Base-by-base conservation (phyloP, 257 asterid genomes). In the Nicotiana undulata region DNA sequence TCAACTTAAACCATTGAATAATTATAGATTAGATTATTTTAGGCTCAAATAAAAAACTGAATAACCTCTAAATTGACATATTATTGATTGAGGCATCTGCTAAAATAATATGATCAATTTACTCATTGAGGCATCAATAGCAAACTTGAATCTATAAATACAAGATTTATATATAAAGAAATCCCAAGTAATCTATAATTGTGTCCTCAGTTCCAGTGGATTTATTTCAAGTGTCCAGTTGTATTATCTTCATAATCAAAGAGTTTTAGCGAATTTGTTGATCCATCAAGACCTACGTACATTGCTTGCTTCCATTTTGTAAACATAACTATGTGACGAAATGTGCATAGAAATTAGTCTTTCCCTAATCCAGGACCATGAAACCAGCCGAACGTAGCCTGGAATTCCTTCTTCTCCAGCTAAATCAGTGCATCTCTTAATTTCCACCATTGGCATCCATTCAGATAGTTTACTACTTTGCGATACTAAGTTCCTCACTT, bases 311-410 rank as follows among this genome's bases (percentile, higher is more conserved):
- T 87, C 92, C 93, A 89, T 85, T 72, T 24, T 81, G 81, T 90
- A 90, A 28, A 61, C 63, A 49, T 87, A 92, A 37, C 79, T 83
- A 75, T 83, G 79, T 28, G 89, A 79, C 20, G 53, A 52, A 79
- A 88, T 76, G 77, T 89, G 90, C 84, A 90, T 86, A 37, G 29
- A 32, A 20, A 92, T 85, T 0, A 90, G 90, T 61, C 82, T 85
- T 80, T 92, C 95, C 81, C 89, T 92, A 81, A 92, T 90, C 97
- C 97, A 92, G 37, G 97, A 92, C 64, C 95, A 92, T 89, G 90
- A 92, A 89, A 18, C 97, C 97, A 0, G 81, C 28, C 95, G 84
- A 20, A 55, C 49, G 63, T 92, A 89, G 78, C 92, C 97, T 1
- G 90, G 88, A 51, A 81, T 20, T 46, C 93, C 93, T 86, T 92